Evolutionary conservation across 2,329 filamentous ascomycete species (phyloP), one percentile per base, ranked within the genome.

Genomic region (Lizonia empirigonia): DNA sequence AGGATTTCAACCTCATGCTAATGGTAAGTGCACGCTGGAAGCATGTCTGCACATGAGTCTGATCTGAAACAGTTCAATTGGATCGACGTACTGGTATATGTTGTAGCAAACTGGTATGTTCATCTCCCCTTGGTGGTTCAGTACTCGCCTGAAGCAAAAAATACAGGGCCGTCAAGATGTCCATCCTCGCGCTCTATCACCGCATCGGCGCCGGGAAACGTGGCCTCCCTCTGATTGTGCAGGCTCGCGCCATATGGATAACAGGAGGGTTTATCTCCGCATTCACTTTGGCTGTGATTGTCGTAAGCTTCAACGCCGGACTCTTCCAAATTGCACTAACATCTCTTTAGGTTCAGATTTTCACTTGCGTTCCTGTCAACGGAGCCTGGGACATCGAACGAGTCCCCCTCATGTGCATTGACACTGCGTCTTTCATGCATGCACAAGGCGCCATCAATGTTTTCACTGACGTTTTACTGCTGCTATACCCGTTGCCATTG

Each of bases 151-250:
- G 34, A 52, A 29, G 7, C n/a, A 3, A 16, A 7, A 7, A 4
- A 3, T n/a, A 9, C 9, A 68, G 65, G 64, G 55, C 64, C 10
- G 63, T 69, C 0, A 69, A 69, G 33, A 65, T 69, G 63, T 68
- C 64, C 48, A 67, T 68, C 10, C 41, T 69, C 9, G 61, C 62
- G 2, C 45, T 69, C 2, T 69, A 65, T 39, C 58, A 67, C 52
- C 60, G 65, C 9, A 68, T 69, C 27, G 63, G 62, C 8, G 58
- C 53, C 9, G 60, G 63, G 10, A 58, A 56, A 35, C 60, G 57
- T 18, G 65, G 60, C 2, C 50, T 67, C 4, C 64, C 65, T 0
- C 56, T 60, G 53, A 59, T 63, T 10, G 44, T 69, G 24, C 63
- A 62, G 20, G 52, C 58, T 3, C 53, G 39, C 18, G 58, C 60